Base-by-base conservation (phyloP, 2,329 filamentous ascomycete species). In the Penicillium hesseltinei region DNA sequence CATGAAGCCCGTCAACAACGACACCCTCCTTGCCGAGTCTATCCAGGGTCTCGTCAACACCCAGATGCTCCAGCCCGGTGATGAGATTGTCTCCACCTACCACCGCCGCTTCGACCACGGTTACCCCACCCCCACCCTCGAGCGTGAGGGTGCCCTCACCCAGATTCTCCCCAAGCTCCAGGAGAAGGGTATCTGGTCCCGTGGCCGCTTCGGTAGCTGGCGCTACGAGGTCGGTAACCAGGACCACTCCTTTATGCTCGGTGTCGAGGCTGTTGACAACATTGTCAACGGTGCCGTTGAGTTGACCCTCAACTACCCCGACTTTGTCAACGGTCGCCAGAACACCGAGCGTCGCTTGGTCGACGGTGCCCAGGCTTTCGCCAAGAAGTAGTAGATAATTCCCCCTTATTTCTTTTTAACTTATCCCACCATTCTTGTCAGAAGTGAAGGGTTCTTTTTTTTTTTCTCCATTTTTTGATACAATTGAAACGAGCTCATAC, bases 31-130 rank as follows among this genome's bases (percentile, higher is more conserved):
- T 70, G 85, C 84, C 76, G 92, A 99, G 72, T 94, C 86, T 71
- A 97, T 99, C 75, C 90, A 96, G 80, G 94, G 94, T 71, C 88
- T 97, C 50, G 84, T 99, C 83, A 97, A 97, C 85, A 99, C 94
- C 19, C 89, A 96, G 66, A 96, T 99, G 91, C 88, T 99, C 78
- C 86, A 88, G 78, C 82, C 93, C 53, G 83, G 84, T 53, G 94
- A 97, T 71, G 93, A 97, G 81, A 96, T 99, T 65, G 92, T 99
- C 70, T 96, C 92, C 51, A 97, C 92, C 65, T 99, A 99, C 83
- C 91, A 97, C 85, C 91, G 94, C 78, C 87, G 90, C 77, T 99
- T 99, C 78, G 90, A 97, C 77, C 94, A 97, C 82, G 94, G 94
- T 66, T 99, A 99, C 83, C 94, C 94, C 61, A 99, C 94, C 17